A percentile compares a stretch with the other conserved stretches of the same genome.
Conservation (phyloP, 2,329 filamentous ascomycete genomes). For the Pezicula carpinea region DNA sequence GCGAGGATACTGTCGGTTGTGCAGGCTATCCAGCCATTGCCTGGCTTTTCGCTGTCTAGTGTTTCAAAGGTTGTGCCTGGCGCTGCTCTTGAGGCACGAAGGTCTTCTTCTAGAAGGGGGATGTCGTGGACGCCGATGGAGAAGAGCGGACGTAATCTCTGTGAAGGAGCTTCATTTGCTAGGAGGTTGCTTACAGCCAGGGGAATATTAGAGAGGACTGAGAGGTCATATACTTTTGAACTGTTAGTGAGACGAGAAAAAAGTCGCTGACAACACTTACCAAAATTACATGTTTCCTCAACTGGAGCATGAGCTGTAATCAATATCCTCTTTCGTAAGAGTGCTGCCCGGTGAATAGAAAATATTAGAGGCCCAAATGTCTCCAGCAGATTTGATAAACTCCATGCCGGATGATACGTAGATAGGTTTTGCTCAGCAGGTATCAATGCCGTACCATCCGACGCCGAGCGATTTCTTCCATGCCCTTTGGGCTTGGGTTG, state of each 20-base stretch:
- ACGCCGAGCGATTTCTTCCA: slow-evolving; percentile 53
- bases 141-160: slow-evolving; percentile 79
- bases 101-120: slow-evolving; percentile 63
- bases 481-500: slow-evolving; percentile 36
- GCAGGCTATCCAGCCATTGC: slow-evolving; percentile 82
- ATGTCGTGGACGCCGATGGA: slow-evolving; percentile 93
- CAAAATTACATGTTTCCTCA: slow-evolving; percentile 81
- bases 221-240: slow-evolving; percentile 80
- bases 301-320: slow-evolving; percentile 85
- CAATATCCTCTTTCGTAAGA: slow-evolving; percentile 82
- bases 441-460: slow-evolving; percentile 55
- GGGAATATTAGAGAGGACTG: slow-evolving; percentile 86
- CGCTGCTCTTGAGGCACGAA: slow-evolving; percentile 39
- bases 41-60: slow-evolving; percentile 41
- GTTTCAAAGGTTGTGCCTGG: slow-evolving; percentile 26
- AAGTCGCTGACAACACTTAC: slow-evolving; percentile 40
- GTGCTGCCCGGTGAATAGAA: slow-evolving; percentile 79
- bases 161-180: slow-evolving; percentile 53
- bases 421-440: slow-evolving; percentile 64
- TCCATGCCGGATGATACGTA: slow-evolving; percentile 80
- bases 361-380: slow-evolving; percentile 89
- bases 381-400: slow-evolving; percentile 71
- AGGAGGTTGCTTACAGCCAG: slow-evolving; percentile 66
- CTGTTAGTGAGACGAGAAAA: slow-evolving; percentile 7
- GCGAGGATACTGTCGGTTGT: slow-evolving; percentile 91